Conservation (phyloP, 768 basidiomycete species). For the Solioccasus polychromus region DNA sequence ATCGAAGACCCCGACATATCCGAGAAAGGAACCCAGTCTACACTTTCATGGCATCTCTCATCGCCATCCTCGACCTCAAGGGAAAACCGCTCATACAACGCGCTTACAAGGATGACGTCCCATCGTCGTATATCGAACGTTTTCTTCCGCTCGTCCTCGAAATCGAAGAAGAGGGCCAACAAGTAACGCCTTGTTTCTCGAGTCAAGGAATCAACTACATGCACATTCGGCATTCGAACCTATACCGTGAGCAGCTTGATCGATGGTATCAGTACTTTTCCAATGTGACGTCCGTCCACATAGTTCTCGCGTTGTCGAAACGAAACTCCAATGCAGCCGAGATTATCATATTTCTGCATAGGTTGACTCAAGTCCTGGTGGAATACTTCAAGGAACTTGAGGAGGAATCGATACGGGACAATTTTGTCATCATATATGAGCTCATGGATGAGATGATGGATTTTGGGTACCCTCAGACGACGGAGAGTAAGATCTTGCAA, state of each 20-base stretch:
- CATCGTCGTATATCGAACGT: slow-evolving; percentile 83
- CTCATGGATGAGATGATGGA: slow-evolving; percentile 99
- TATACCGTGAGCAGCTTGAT: slow-evolving; percentile 70
- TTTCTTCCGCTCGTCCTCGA: slow-evolving; percentile 93
- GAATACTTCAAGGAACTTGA: slow-evolving; percentile 99
- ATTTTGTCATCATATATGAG: slow-evolving; percentile 99
- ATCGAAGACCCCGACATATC: no score
- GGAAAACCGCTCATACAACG: slow-evolving; percentile 97
- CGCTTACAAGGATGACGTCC: slow-evolving; percentile 94
- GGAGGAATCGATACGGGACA: slow-evolving; percentile 98
- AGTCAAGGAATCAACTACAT: slow-evolving; percentile 95
- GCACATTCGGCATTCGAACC: slow-evolving; percentile 97
- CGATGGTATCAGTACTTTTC: neutral
- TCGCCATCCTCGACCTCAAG: slow-evolving; percentile 97
- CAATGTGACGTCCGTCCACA: neutral
- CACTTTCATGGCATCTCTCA: slow-evolving; percentile 58
- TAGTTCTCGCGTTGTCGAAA: slow-evolving; percentile 94
- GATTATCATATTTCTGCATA: slow-evolving; percentile 94
- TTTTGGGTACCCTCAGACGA: slow-evolving; percentile 98
- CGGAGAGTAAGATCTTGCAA: slow-evolving; percentile 98
- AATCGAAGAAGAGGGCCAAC: slow-evolving; percentile 95
- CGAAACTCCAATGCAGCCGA: slow-evolving; percentile 95
- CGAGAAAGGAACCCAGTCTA: slow-evolving; percentile 14
- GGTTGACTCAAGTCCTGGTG: slow-evolving; percentile 85
- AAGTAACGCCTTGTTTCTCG: slow-evolving; percentile 95